phyloP scores from a whole-genome alignment of 371 early-diverging fungal genomes.

The Mortierella sp. region DNA sequence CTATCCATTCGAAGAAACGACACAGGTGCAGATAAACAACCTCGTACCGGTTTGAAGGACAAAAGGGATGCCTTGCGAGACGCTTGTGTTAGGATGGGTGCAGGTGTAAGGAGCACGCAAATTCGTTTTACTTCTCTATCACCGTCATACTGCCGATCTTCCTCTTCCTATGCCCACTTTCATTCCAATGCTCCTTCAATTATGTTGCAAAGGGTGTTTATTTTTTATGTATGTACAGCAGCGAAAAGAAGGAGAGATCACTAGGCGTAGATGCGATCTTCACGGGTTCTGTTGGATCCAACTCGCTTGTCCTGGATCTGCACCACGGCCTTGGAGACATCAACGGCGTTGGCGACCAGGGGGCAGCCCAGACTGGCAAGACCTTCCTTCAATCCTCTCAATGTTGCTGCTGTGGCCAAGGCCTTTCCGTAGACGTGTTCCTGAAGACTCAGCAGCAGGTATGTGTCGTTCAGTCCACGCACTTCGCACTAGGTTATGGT shows the following conservation, averaged over 20 bases:
- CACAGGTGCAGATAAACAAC: too few species aligned
- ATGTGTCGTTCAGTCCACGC: slow-evolving; percentile 35
- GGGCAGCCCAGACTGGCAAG: slow-evolving; percentile 30
- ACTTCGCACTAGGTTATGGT: slow-evolving; percentile 36
- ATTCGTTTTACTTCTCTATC: too few species aligned
- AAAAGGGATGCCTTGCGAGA: too few species aligned
- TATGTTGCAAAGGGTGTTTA: not conserved
- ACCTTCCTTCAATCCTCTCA: slow-evolving; percentile 50
- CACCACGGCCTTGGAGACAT: slow-evolving; percentile 28
- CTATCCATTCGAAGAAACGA: too few species aligned
- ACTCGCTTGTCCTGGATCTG: slow-evolving; percentile 48
- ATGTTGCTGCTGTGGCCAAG: slow-evolving; percentile 46
- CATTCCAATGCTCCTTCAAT: not conserved
- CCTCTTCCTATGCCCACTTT: not conserved
- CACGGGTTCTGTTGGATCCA: slow-evolving; percentile 44
- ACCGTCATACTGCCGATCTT: not conserved
- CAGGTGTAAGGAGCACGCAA: too few species aligned
- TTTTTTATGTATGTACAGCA: not conserved
- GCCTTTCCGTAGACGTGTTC: slow-evolving; percentile 54
- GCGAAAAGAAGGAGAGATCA: not conserved
- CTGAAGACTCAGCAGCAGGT: slow-evolving; percentile 52
- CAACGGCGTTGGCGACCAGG: slow-evolving; percentile 22
- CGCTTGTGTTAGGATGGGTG: too few species aligned
- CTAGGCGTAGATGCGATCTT: slow-evolving; percentile 52
- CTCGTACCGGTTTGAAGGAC: too few species aligned